phyloP scores from a whole-genome alignment of 2,329 filamentous ascomycete genomes.

The Stachybotrys chlorohalonatus region DNA sequence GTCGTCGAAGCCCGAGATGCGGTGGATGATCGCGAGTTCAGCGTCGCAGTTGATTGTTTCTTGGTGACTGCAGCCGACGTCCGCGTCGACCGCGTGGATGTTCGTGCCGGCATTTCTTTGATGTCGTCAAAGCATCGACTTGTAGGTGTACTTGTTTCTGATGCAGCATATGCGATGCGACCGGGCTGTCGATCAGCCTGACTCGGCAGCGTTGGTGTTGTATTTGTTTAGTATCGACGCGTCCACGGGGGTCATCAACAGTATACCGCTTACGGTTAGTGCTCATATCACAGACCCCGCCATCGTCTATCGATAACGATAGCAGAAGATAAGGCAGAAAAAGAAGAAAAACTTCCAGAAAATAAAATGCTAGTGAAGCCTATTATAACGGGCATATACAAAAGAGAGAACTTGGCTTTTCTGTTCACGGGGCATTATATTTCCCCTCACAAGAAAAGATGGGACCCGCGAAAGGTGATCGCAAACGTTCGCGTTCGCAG shows the following conservation, averaged over 20 bases:
- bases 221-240: too few relatives aligned
- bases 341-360: too few relatives aligned
- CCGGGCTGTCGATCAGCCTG: too few relatives aligned
- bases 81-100: conserved; percentile 36
- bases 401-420: too few relatives aligned
- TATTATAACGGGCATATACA: too few relatives aligned
- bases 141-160: not conserved
- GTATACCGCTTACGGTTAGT: conserved; percentile 21
- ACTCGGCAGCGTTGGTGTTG: too few relatives aligned
- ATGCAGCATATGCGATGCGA: too few relatives aligned
- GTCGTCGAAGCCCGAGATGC: conserved; percentile 38
- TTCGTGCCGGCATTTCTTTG: conserved; percentile 38
- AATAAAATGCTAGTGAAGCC: too few relatives aligned
- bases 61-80: conserved; percentile 31
- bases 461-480: conserved; percentile 18
- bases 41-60: conserved; percentile 27
- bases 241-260: conserved; percentile 17
- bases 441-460: conserved; percentile 8
- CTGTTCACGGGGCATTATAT: too few relatives aligned
- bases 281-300: conserved; percentile 3
- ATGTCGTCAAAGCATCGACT: not conserved
- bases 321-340: too few relatives aligned
- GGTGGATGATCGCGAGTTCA: conserved; percentile 32
- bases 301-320: conserved; percentile 10
- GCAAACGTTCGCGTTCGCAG: conserved; percentile 25